These are phyloP conservation scores for Macadamia tetraphylla DNA, from an alignment of 164 flowering plant species.

Conservation along the genomic window DNA sequence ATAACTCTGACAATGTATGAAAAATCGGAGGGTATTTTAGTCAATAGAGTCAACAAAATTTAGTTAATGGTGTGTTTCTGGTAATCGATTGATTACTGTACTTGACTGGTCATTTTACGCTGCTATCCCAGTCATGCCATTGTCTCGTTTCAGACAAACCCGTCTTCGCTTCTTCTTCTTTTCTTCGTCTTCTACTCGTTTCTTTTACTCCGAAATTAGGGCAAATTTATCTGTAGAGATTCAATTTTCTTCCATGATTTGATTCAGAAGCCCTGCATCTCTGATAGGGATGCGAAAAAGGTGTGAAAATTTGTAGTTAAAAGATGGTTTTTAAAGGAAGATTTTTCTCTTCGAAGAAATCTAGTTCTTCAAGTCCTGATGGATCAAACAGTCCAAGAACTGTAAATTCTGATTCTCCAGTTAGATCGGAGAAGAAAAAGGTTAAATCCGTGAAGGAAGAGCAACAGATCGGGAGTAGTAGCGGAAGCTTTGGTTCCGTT, in stretches of 20 bases:
- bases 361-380: constrained; percentile 72
- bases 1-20: too few relatives aligned
- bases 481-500: constrained; percentile 1
- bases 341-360: constrained; percentile 86
- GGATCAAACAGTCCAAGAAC: constrained; percentile 80
- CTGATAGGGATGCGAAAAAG: background rate
- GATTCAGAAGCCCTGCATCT: background rate
- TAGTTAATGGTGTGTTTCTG: too few relatives aligned
- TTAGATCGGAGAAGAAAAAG: constrained; percentile 86
- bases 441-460: constrained; percentile 42
- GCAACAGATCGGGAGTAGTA: constrained; percentile 10
- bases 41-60: too few relatives aligned
- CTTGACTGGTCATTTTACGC: too few relatives aligned
- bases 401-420: constrained; percentile 51
- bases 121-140: too few relatives aligned
- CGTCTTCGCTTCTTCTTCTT: background rate
- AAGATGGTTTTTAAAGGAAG: constrained; percentile 86
- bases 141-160: too few relatives aligned
- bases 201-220: background rate
- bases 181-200: background rate
- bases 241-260: background rate
- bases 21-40: too few relatives aligned
- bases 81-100: too few relatives aligned
- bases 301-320: background rate
- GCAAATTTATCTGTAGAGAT: background rate